Evolutionary conservation across 2,329 filamentous ascomycete species (phyloP), one percentile per base, ranked within the genome.

Genomic region (Cylindrodendrum hubeiense): DNA sequence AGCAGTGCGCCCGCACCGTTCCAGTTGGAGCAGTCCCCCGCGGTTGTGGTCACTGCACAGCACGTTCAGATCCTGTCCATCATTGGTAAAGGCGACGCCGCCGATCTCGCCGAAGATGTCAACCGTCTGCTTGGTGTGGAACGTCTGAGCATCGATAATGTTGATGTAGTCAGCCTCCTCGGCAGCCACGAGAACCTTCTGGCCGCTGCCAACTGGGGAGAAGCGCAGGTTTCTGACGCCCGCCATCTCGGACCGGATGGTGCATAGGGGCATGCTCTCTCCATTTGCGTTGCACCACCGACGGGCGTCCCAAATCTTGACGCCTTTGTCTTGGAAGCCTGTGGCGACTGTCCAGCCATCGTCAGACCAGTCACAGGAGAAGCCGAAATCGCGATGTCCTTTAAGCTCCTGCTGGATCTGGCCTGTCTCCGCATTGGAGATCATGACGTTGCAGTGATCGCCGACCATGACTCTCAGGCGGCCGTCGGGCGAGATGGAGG

Each of bases 361-460:
- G 57, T 91, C 89, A 19, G 92, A 90, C 93, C 93, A 95, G 69
- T 91, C 92, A 73, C 91, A 94, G 2, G 92, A 89, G 73, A 95
- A 95, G 2, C 89, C 91, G 70, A 86, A 92, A 74, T 94, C 92
- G 15, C 83, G 83, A 74, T 94, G 91, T 2, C 90, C 90, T 4
- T 81, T 78, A 2, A 95, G 85, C 26, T 81, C 79, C 69, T 90
- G 84, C 67, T 86, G 84, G 60, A 82, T 82, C 64, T 85, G 80
- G 15, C 91, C 89, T 13, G 86, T 89, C 60, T 93, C 91, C 12
- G 92, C 89, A 66, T 93, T 87, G 15, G 88, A 87, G 73, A 95
- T 91, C 53, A 91, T 80, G 0, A 91, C 88, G 41, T 91, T 84
- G 61, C 83, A 80, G 63, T 85, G 83, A 72, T 95, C 93, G 50